A percentile compares a stretch with the other conserved stretches of the same genome.
Conservation (phyloP, 169 alveolate genomes). For the Cardiosporidium cionae region DNA sequence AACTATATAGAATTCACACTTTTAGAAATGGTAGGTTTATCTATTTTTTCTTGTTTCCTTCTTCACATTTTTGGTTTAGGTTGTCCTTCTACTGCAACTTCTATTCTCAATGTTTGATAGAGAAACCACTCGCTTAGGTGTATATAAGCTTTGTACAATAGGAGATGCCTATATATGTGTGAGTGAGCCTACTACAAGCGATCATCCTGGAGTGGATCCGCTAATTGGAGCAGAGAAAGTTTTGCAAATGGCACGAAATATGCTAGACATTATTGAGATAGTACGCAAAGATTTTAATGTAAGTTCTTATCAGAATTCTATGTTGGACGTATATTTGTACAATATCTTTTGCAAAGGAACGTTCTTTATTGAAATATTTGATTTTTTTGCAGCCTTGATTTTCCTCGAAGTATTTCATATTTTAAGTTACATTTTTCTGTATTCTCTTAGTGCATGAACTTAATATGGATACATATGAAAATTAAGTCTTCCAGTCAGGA, state of each 20-base stretch:
- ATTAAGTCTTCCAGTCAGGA: too few species aligned
- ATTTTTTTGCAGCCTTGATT: too few species aligned
- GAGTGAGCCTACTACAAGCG: conserved; percentile 47
- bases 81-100: conserved; percentile 9
- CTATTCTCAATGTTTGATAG: conserved; percentile 35
- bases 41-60: too few species aligned
- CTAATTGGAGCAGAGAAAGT: conserved; percentile 1
- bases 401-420: too few species aligned
- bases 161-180: conserved; percentile 99
- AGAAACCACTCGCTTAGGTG: conserved; percentile 62
- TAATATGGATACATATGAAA: too few species aligned
- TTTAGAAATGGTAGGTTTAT: neutral
- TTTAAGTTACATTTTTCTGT: too few species aligned
- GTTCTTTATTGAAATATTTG: too few species aligned
- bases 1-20: neutral
- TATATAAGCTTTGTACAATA: conserved; percentile 87
- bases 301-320: too few species aligned
- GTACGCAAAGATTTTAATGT: conserved; percentile 21
- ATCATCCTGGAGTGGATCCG: neutral
- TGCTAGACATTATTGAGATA: conserved; percentile 11
- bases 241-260: conserved; percentile 16
- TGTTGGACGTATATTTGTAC: too few species aligned
- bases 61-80: too few species aligned
- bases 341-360: too few species aligned
- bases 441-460: too few species aligned